Conservation (phyloP, 441 rosid genomes). For the Kokia cookei region DNA sequence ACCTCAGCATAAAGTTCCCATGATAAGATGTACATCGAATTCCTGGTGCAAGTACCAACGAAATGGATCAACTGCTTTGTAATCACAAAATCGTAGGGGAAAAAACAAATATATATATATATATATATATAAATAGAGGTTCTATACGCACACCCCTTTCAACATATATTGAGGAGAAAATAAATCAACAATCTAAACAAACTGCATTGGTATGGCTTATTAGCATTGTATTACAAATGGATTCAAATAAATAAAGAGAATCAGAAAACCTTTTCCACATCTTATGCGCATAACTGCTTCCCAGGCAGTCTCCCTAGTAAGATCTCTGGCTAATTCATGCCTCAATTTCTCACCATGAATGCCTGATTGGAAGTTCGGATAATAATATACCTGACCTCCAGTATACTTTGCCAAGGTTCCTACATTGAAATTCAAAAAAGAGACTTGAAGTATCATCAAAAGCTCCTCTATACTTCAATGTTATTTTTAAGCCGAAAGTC, state of each 20-base stretch:
- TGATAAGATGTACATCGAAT: conserved; percentile 89
- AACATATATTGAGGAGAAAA: not conserved
- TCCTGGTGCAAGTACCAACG: conserved; percentile 41
- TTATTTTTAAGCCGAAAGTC: not conserved
- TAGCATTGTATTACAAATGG: not conserved
- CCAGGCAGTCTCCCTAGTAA: conserved; percentile 99
- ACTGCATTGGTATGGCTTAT: not conserved
- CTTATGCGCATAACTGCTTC: conserved; percentile 97
- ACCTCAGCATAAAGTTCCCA: conserved; percentile 98
- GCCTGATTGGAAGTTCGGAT: conserved; percentile 81
- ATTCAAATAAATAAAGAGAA: conserved; percentile 1
- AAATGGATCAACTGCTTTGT: conserved; percentile 21
- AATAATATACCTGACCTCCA: conserved; percentile 93
- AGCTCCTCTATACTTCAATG: not conserved
- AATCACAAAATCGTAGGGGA: not conserved
- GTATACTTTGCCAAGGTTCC: conserved; percentile 97
- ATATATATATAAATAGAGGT: not conserved
- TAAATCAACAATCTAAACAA: not conserved
- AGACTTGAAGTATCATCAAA: not conserved
- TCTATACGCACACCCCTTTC: not conserved
- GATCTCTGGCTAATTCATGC: conserved; percentile 91
- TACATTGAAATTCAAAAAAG: conserved; percentile 14
- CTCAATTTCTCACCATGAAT: conserved; percentile 78
- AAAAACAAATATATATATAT: not conserved
- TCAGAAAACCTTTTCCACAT: conserved; percentile 94